phyloP scores from a whole-genome alignment of 2,329 filamentous ascomycete species.

The Fusarium nygamai region DNA sequence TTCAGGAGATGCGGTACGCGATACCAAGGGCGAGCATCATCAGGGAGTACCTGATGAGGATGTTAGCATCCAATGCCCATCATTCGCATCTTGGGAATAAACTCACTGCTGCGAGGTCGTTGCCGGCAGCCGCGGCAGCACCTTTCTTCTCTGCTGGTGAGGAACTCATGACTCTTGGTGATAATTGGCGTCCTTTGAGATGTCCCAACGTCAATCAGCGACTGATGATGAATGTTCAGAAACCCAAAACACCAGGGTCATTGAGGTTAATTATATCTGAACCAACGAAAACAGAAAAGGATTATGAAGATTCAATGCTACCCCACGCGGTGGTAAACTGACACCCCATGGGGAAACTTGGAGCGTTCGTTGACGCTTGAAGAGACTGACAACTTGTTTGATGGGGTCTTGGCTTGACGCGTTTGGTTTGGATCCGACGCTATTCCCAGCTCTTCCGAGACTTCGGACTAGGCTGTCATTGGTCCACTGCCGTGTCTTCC shows the following conservation, averaged over 20 bases:
- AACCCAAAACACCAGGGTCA: not conserved
- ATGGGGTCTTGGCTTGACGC: not conserved
- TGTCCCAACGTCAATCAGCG: not conserved
- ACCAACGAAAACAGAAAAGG: not conserved
- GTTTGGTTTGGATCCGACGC: not conserved
- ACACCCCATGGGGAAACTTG: constrained; percentile 20
- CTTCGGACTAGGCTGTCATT: not conserved
- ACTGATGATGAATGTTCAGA: not conserved
- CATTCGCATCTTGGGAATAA: fast-evolving
- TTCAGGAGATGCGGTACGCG: constrained; percentile 53
- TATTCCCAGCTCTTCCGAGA: not conserved
- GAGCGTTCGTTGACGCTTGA: not conserved
- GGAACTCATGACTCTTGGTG: not conserved
- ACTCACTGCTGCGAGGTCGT: constrained; percentile 32
- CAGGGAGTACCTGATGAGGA: constrained; percentile 49
- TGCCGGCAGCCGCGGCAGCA: constrained; percentile 18
- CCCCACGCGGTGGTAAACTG: not conserved
- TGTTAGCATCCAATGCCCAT: not conserved
- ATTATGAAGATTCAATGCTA: not conserved
- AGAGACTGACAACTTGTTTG: not conserved
- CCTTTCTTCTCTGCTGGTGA: constrained; percentile 13
- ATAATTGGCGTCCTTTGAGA: not conserved
- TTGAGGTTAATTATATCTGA: not conserved
- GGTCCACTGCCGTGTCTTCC: fast-evolving
- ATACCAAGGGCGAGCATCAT: constrained; percentile 54